Evolutionary conservation across 371 early-diverging fungal species (phyloP).

Genomic region (Actinomortierella wolfii): DNA sequence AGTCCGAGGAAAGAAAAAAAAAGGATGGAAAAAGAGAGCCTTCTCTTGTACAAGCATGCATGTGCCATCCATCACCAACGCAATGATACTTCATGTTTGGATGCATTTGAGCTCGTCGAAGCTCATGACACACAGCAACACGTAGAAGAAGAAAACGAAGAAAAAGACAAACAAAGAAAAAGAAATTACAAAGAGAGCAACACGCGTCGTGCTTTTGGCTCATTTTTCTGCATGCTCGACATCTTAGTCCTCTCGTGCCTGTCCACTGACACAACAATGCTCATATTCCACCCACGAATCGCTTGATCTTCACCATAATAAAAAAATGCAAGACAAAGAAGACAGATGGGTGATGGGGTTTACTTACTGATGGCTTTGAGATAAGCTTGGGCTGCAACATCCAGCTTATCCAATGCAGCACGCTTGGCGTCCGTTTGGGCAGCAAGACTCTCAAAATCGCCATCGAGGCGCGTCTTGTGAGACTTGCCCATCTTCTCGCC

Average conservation of each 20-base stretch:
- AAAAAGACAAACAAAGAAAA: not conserved
- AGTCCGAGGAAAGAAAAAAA: not conserved
- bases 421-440: constrained; percentile 40
- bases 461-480: constrained; percentile 39
- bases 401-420: constrained; percentile 32
- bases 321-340: no score
- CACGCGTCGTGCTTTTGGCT: not conserved
- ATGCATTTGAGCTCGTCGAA: no score
- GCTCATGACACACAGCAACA: no score
- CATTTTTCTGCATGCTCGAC: no score
- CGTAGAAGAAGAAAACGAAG: not conserved
- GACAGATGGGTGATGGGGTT: not conserved
- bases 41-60: not conserved
- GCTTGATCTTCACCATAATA: no score
- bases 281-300: not conserved
- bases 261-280: no score
- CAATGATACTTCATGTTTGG: no score
- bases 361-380: constrained; percentile 45
- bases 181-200: not conserved
- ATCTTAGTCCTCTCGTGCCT: no score
- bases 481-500: constrained; percentile 44
- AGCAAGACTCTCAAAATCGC: constrained; percentile 35
- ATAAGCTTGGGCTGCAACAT: constrained; percentile 36
- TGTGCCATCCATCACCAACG: no score
- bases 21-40: constrained; percentile 1